These are phyloP conservation scores for Diaporthe australafricana DNA, from an alignment of 2,329 filamentous ascomycete species.

Conservation along the genomic window DNA sequence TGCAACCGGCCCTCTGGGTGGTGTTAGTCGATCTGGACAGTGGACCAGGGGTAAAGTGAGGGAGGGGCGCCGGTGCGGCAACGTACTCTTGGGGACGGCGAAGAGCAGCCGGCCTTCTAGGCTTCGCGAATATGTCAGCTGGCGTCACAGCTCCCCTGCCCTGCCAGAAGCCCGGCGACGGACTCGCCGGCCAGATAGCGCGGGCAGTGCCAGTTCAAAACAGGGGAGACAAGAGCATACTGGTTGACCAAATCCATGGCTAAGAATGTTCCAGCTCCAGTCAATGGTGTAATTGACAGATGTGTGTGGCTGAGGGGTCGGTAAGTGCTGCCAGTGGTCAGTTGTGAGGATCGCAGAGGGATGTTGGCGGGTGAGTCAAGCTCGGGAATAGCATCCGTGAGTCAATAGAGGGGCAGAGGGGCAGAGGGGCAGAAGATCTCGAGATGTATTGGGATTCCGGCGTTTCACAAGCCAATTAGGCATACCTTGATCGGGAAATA, in stretches of 20 bases:
- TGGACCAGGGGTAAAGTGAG: constrained; percentile 2
- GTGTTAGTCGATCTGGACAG: constrained; percentile 39
- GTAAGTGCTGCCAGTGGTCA: constrained; percentile 12
- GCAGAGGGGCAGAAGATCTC: not conserved
- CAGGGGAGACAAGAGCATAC: constrained; percentile 50
- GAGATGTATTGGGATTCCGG: not conserved
- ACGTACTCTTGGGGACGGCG: constrained; percentile 97
- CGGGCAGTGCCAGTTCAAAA: too few species aligned
- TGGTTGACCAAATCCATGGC: constrained; percentile 67
- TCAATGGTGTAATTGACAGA: not conserved
- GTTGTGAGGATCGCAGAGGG: constrained; percentile 11
- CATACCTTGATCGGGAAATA: not conserved
- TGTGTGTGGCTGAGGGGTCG: not conserved
- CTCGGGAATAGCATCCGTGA: constrained; percentile 30
- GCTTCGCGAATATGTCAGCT: constrained; percentile 63
- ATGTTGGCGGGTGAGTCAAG: constrained; percentile 33
- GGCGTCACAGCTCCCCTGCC: constrained; percentile 31
- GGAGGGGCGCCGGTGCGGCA: constrained; percentile 25
- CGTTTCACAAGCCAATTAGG: not conserved
- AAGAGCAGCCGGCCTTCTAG: constrained; percentile 94
- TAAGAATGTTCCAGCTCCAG: not conserved
- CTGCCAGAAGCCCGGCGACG: not conserved
- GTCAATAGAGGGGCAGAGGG: constrained; percentile 27
- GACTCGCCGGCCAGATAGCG: too few species aligned
- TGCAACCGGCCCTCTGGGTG: constrained; percentile 89